Conservation (phyloP, 1,139 yeast genomes). For the Kazachstania sp. region DNA sequence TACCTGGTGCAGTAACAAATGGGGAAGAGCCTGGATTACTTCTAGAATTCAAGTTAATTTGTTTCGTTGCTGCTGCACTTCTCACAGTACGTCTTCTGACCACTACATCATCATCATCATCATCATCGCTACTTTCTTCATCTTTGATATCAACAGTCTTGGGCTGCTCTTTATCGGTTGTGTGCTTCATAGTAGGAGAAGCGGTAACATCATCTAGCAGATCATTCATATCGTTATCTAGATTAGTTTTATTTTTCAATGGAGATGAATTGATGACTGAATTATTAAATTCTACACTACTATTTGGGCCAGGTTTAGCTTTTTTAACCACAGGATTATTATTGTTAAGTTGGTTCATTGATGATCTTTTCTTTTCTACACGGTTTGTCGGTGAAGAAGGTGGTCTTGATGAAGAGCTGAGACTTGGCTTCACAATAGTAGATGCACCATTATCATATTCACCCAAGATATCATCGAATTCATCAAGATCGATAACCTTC, state of each 20-base stretch:
- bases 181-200: conserved; percentile 14
- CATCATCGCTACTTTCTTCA: conserved; percentile 37
- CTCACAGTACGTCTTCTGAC: conserved; percentile 34
- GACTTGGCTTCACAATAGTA: conserved; percentile 5
- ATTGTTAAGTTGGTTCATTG: background rate
- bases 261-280: conserved; percentile 17
- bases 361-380: conserved; percentile 6
- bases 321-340: conserved; percentile 9
- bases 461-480: conserved; percentile 40
- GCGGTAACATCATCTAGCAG: conserved; percentile 13
- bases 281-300: conserved; percentile 6
- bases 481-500: conserved; percentile 32
- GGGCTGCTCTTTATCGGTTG: background rate
- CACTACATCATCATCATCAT: conserved; percentile 41
- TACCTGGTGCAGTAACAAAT: conserved; percentile 31
- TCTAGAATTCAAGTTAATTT: conserved; percentile 28
- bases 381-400: conserved; percentile 14
- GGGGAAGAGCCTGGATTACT: conserved; percentile 29
- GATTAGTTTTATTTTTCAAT: conserved; percentile 6
- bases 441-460: conserved; percentile 33
- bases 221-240: conserved; percentile 8
- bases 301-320: conserved; percentile 12
- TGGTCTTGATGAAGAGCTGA: conserved; percentile 3
- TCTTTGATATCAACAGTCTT: conserved; percentile 9
- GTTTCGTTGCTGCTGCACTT: conserved; percentile 31